Percentiles rank a stretch among this genome's conserved stretches.
Conservation (phyloP, 1,284 basidiomycete species). For the Anthracocystis panici-leucophaei region DNA sequence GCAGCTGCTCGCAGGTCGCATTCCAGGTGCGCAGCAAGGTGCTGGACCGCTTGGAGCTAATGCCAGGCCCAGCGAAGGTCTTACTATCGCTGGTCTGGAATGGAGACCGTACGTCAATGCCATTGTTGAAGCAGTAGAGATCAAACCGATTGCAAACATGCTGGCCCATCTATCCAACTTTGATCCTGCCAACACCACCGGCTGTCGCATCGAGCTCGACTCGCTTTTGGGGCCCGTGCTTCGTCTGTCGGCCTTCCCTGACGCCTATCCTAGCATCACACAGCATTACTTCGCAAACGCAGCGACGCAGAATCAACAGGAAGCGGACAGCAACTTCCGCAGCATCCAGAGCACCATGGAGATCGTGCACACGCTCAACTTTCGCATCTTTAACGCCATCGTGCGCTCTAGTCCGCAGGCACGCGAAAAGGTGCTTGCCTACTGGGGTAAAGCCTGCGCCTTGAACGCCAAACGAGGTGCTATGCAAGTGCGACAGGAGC, state of each 20-base stretch:
- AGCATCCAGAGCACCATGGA: constrained; percentile 61
- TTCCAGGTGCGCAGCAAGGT: constrained; percentile 32
- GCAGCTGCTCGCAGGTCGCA: constrained; percentile 51
- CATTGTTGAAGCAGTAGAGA: constrained; percentile 81
- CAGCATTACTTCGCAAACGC: constrained; percentile 58
- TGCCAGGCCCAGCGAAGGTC: constrained; percentile 50
- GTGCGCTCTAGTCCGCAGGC: constrained; percentile 84
- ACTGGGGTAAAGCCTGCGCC: constrained; percentile 80
- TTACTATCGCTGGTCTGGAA: constrained; percentile 71
- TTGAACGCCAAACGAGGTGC: constrained; percentile 88
- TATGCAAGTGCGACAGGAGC: constrained; percentile 84
- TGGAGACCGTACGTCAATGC: constrained; percentile 91
- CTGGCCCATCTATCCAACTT: constrained; percentile 80
- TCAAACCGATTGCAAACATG: constrained; percentile 82
- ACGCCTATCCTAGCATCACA: constrained; percentile 59
- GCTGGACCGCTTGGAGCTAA: constrained; percentile 3
- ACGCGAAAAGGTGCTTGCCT: constrained; percentile 85
- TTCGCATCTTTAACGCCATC: constrained; percentile 87
- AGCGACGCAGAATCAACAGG: constrained; percentile 47
- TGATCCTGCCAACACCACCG: constrained; percentile 76
- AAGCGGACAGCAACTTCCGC: constrained; percentile 55
- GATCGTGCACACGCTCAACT: constrained; percentile 78
- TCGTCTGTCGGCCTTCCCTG: constrained; percentile 61
- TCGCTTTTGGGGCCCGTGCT: constrained; percentile 64
- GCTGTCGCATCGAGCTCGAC: constrained; percentile 70